Percentiles rank a stretch among this genome's conserved stretches.
phyloP scores from a whole-genome alignment of 2,329 filamentous ascomycete genomes.

The Calycina herbarum region DNA sequence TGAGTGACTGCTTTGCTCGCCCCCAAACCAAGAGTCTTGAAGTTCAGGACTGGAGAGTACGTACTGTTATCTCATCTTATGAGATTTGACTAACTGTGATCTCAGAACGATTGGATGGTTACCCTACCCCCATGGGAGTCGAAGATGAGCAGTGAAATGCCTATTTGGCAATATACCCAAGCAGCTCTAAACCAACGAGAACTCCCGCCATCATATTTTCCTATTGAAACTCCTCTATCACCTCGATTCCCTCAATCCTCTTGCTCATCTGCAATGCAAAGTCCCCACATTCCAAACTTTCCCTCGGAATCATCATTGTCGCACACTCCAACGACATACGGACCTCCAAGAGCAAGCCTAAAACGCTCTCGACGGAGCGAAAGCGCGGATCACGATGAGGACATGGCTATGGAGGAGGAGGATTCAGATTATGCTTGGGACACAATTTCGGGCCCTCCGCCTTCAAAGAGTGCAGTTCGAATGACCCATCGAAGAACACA shows the following conservation, averaged over 20 bases:
- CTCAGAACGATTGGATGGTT: slow-evolving; percentile 15
- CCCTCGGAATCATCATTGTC: neutral
- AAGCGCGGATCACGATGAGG: slow-evolving; percentile 6
- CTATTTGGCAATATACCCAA: slow-evolving; percentile 20
- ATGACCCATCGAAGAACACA: slow-evolving; percentile 11
- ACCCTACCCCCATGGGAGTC: slow-evolving; percentile 8
- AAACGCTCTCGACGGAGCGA: slow-evolving; percentile 2
- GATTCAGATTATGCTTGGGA: slow-evolving; percentile 19
- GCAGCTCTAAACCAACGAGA: slow-evolving; percentile 10
- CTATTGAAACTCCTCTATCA: neutral
- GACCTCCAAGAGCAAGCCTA: neutral
- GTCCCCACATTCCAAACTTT: slow-evolving; percentile 7
- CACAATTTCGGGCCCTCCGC: neutral
- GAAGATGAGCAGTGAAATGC: slow-evolving; percentile 5
- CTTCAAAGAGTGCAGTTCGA: neutral
- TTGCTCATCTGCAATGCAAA: slow-evolving; percentile 10
- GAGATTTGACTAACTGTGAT: neutral
- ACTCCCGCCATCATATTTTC: neutral
- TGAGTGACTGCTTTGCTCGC: neutral
- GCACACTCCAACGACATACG: neutral
- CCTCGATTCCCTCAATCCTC: slow-evolving; percentile 4
- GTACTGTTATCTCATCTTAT: neutral
- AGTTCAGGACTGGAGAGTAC: slow-evolving; percentile 10
- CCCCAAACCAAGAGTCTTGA: slow-evolving; percentile 3
- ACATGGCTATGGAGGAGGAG: slow-evolving; percentile 14